A percentile compares a stretch with the other conserved stretches of the same genome.
Conservation (phyloP, 768 basidiomycete genomes). For the Asterophora parasitica region DNA sequence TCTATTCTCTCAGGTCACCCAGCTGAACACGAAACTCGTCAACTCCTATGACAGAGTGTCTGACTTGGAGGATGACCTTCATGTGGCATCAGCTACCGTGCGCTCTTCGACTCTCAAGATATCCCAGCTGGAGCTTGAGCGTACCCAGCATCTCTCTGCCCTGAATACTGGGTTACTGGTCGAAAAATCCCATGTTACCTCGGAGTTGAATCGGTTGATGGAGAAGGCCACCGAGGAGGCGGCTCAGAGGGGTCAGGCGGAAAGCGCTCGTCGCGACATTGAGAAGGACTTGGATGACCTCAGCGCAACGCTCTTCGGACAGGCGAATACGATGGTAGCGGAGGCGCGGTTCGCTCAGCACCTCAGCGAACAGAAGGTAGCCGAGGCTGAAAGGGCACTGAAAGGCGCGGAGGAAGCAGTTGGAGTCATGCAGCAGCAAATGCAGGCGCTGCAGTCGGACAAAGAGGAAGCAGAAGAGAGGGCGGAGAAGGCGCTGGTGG, state of each 20-base stretch:
- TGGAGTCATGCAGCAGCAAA: conserved; percentile 75
- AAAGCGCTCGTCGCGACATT: conserved; percentile 73
- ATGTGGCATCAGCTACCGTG: conserved; percentile 55
- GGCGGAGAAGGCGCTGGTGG: conserved; percentile 41
- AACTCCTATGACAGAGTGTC: conserved; percentile 88
- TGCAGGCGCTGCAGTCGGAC: conserved; percentile 69
- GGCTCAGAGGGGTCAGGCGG: conserved; percentile 84
- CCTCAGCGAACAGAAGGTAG: conserved; percentile 68
- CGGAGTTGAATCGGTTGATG: conserved; percentile 91
- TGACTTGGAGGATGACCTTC: conserved; percentile 86
- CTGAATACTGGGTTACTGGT: conserved; percentile 90
- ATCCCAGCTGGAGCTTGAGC: conserved; percentile 78
- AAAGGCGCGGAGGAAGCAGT: conserved; percentile 86
- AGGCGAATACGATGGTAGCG: conserved; percentile 98
- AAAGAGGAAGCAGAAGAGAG: conserved; percentile 58
- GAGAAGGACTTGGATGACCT: conserved; percentile 95
- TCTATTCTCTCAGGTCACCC: conserved; percentile 82
- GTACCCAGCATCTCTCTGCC: conserved; percentile 81
- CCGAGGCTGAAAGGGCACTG: conserved; percentile 71
- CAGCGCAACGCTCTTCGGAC: conserved; percentile 81
- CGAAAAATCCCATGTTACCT: conserved; percentile 84
- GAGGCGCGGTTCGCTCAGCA: conserved; percentile 71
- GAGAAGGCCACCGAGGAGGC: conserved; percentile 95
- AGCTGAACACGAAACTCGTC: conserved; percentile 91
- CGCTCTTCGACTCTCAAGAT: conserved; percentile 62